Evolutionary conservation across 1,139 yeast genomes (phyloP).

Genomic region (Pichia cactophila): DNA sequence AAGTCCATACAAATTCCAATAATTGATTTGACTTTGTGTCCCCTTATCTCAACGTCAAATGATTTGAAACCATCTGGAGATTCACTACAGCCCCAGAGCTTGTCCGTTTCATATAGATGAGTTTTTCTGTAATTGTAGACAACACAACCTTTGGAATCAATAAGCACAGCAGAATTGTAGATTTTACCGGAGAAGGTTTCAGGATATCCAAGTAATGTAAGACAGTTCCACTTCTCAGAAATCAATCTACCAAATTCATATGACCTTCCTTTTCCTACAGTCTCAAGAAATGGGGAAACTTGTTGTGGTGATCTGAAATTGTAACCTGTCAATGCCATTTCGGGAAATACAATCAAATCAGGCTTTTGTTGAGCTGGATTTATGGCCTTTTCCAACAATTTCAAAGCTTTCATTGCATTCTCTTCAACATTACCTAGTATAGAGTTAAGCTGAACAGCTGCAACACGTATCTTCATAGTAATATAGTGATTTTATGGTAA

Average conservation of each 20-base stretch:
- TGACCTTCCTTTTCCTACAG: slow-evolving; percentile 31
- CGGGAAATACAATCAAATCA: slow-evolving; percentile 72
- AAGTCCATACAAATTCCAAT: slow-evolving; percentile 95
- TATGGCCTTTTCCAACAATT: slow-evolving; percentile 31
- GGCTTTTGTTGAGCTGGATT: slow-evolving; percentile 24
- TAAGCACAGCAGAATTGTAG: slow-evolving; percentile 68
- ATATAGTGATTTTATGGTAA: background rate
- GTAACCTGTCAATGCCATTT: slow-evolving; percentile 81
- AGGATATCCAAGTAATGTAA: slow-evolving; percentile 79
- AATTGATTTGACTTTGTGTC: slow-evolving; percentile 34
- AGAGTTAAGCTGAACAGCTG: slow-evolving; percentile 66
- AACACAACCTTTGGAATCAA: slow-evolving; percentile 50
- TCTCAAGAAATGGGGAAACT: slow-evolving; percentile 57
- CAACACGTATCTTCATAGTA: slow-evolving; percentile 43
- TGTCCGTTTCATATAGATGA: slow-evolving; percentile 74
- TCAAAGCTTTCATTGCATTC: slow-evolving; percentile 43
- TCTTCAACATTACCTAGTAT: slow-evolving; percentile 49
- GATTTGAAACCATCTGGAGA: slow-evolving; percentile 50
- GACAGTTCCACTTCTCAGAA: slow-evolving; percentile 47
- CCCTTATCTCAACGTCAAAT: slow-evolving; percentile 33
- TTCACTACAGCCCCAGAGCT: slow-evolving; percentile 71
- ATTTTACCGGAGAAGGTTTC: slow-evolving; percentile 38
- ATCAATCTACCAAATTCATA: slow-evolving; percentile 50
- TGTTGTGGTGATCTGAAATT: slow-evolving; percentile 47
- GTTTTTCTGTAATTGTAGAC: slow-evolving; percentile 70